Evolutionary conservation across 2,329 filamentous ascomycete species (phyloP).

Genomic region (Huntiella abstrusa): DNA sequence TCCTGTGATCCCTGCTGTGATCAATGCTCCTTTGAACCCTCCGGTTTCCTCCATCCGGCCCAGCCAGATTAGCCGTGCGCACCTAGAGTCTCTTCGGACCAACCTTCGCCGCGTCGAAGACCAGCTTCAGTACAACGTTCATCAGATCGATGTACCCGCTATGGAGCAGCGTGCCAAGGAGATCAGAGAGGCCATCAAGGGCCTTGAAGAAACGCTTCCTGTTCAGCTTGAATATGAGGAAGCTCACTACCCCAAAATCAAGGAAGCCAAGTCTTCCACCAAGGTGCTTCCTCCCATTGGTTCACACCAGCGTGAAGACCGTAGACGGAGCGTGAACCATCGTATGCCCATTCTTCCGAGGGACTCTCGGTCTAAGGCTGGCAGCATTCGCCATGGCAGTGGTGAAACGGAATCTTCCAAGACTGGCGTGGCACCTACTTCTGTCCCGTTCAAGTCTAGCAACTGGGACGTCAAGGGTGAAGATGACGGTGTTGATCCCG

Average conservation of each 20-base stretch:
- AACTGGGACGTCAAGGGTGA: neutral
- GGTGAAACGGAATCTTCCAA: conserved; percentile 4
- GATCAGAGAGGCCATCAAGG: conserved; percentile 26
- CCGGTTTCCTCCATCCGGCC: conserved; percentile 40
- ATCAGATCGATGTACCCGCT: conserved; percentile 39
- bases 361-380: conserved; percentile 1
- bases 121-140: conserved; percentile 41
- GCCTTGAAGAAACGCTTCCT: conserved; percentile 29
- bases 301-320: conserved; percentile 7
- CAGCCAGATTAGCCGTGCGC: conserved; percentile 41
- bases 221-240: conserved; percentile 28
- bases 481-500: conserved; percentile 3
- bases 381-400: conserved; percentile 3
- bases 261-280: conserved; percentile 12
- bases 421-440: conserved; percentile 4
- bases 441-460: conserved; percentile 8
- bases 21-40: conserved; percentile 17
- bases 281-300: neutral
- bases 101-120: conserved; percentile 25
- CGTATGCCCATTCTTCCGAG: neutral
- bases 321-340: conserved; percentile 9
- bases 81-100: conserved; percentile 36
- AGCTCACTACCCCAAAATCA: conserved; percentile 21
- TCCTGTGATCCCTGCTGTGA: neutral
- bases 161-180: conserved; percentile 26